These are phyloP conservation scores for Pyrenophora graminea DNA, from an alignment of 2,329 filamentous ascomycete species.

Conservation along the genomic window DNA sequence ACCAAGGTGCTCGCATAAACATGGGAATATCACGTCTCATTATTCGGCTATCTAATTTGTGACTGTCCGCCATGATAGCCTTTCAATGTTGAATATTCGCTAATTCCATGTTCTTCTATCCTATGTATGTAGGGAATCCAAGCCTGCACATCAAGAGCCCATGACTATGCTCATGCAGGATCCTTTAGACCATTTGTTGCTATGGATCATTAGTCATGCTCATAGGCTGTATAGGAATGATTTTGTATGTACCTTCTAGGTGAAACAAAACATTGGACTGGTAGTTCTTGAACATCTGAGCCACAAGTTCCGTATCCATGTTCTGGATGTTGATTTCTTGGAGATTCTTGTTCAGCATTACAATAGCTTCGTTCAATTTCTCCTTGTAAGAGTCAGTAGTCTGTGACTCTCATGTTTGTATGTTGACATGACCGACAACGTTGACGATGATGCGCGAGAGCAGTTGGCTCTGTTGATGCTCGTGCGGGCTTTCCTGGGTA, in stretches of 20 bases:
- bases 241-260: conserved; percentile 72
- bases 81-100: too few relatives aligned
- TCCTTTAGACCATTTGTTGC: conserved; percentile 84
- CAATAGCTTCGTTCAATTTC: conserved; percentile 92
- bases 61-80: too few relatives aligned
- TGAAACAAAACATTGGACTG: conserved; percentile 98
- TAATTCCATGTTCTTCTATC: background rate
- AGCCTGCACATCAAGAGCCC: background rate
- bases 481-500: conserved; percentile 84
- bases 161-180: conserved; percentile 58
- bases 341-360: conserved; percentile 89
- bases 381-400: conserved; percentile 64
- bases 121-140: background rate
- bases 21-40: too few relatives aligned
- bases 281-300: conserved; percentile 99
- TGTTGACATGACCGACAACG: conserved; percentile 68
- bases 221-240: background rate
- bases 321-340: conserved; percentile 98
- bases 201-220: conserved; percentile 43
- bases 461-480: conserved; percentile 93
- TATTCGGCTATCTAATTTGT: too few relatives aligned
- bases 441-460: conserved; percentile 96
- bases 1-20: background rate
- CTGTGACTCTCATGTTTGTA: background rate
- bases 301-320: conserved; percentile 97